Conservation (phyloP, 768 basidiomycete genomes). For the Boletus eberwhitei region DNA sequence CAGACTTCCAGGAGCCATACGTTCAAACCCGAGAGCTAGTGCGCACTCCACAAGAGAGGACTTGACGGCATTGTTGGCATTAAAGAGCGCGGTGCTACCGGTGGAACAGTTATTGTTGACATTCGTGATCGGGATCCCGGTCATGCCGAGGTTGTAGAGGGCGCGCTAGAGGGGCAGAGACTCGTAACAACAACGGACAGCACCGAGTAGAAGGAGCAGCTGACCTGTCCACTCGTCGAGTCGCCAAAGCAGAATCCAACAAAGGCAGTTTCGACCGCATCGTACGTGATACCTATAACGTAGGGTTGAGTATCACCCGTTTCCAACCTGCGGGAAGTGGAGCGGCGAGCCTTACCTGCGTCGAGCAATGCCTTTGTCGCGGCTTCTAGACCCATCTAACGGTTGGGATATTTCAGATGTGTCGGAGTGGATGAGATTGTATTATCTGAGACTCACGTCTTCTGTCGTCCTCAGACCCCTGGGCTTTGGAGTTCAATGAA, state of each 20-base stretch:
- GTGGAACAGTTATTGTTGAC: conserved; percentile 90
- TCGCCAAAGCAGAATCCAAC: conserved; percentile 82
- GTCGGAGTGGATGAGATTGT: neutral
- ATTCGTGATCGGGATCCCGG: conserved; percentile 79
- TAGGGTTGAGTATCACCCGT: neutral
- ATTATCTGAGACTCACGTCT: conserved; percentile 45
- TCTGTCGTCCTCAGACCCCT: conserved; percentile 64
- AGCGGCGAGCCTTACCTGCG: conserved; percentile 51
- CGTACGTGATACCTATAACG: conserved; percentile 72
- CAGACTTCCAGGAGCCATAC: conserved; percentile 74
- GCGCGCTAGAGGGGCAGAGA: conserved; percentile 47
- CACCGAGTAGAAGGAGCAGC: conserved; percentile 1
- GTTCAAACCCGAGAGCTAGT: conserved; percentile 83
- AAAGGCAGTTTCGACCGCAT: conserved; percentile 65
- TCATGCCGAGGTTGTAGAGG: conserved; percentile 80
- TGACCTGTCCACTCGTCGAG: conserved; percentile 71
- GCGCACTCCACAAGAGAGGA: conserved; percentile 69
- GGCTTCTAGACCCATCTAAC: conserved; percentile 82
- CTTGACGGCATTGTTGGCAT: conserved; percentile 69
- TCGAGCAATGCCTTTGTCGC: conserved; percentile 84
- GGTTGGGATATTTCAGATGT: neutral
- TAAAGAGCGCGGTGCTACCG: conserved; percentile 73
- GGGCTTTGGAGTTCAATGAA: conserved; percentile 47
- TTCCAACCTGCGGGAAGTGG: neutral
- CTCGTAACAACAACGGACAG: neutral